Evolutionary conservation across 495 filamentous ascomycete genomes (phyloP).

Genomic region (Tuber umbilicatum): DNA sequence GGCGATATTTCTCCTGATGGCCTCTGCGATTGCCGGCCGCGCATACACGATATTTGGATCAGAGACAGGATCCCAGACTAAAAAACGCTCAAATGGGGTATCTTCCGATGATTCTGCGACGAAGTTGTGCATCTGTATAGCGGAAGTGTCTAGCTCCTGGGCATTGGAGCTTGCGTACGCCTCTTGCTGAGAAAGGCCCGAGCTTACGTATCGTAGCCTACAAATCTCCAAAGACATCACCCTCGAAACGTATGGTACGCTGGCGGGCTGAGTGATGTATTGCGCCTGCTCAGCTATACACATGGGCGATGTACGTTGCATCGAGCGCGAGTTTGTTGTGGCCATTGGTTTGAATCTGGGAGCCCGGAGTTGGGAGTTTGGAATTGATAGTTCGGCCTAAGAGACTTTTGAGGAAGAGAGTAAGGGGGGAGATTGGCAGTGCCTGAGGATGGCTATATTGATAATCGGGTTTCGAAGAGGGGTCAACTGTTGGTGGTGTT

Average conservation of each 20-base stretch:
- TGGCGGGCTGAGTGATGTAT: neutral
- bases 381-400: neutral
- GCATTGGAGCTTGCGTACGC: neutral
- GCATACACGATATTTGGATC: conserved; percentile 29
- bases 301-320: neutral
- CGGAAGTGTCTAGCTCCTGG: conserved; percentile 7
- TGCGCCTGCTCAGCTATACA: neutral
- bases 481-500: neutral
- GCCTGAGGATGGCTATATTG: neutral
- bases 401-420: neutral
- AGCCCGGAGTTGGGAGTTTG: neutral
- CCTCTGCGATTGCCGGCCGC: conserved; percentile 20
- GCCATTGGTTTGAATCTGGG: neutral
- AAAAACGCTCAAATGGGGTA: conserved; percentile 21
- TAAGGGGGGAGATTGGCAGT: neutral
- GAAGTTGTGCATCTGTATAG: conserved; percentile 15
- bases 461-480: neutral
- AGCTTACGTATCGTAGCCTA: conserved; percentile 9
- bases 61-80: conserved; percentile 21
- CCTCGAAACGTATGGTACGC: neutral
- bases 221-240: neutral
- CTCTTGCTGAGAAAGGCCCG: conserved; percentile 12
- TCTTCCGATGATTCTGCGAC: conserved; percentile 21
- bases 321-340: neutral
- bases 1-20: neutral